Percentiles rank a stretch among this genome's conserved stretches.
phyloP scores from a whole-genome alignment of 352 stramenopile genomes.

The Pythium dissotocum region DNA sequence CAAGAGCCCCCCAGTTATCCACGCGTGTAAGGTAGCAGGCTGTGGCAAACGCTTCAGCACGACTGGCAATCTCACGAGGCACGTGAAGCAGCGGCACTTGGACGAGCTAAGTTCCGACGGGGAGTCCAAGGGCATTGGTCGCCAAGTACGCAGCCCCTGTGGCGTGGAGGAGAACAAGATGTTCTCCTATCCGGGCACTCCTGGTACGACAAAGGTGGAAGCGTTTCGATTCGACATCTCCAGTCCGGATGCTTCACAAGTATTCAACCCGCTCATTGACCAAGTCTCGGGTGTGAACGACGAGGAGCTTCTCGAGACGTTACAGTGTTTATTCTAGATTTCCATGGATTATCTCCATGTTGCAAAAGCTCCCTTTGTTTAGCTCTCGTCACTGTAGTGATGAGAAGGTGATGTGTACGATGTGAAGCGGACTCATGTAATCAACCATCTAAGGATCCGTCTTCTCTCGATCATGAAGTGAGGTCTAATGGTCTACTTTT shows the following conservation, averaged over 20 bases:
- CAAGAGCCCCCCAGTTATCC: conserved; percentile 22
- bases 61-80: conserved; percentile 37
- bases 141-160: neutral
- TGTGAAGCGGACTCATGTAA: too few relatives aligned
- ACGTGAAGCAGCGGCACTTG: conserved; percentile 7
- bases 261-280: conserved; percentile 19
- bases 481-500: too few relatives aligned
- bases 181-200: too few relatives aligned
- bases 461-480: too few relatives aligned
- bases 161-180: neutral
- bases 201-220: too few relatives aligned
- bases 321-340: conserved; percentile 21
- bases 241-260: conserved; percentile 7
- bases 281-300: conserved; percentile 21
- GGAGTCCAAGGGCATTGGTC: neutral
- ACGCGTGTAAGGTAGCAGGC: conserved; percentile 39
- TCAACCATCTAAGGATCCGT: too few relatives aligned
- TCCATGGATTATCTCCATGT: too few relatives aligned
- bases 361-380: too few relatives aligned
- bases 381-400: too few relatives aligned
- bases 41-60: conserved; percentile 66
- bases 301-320: conserved; percentile 18
- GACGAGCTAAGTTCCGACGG: neutral
- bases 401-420: too few relatives aligned
- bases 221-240: conserved; percentile 6